Conservation (phyloP, 2,329 filamentous ascomycete genomes). For the Talaromyces sp. region DNA sequence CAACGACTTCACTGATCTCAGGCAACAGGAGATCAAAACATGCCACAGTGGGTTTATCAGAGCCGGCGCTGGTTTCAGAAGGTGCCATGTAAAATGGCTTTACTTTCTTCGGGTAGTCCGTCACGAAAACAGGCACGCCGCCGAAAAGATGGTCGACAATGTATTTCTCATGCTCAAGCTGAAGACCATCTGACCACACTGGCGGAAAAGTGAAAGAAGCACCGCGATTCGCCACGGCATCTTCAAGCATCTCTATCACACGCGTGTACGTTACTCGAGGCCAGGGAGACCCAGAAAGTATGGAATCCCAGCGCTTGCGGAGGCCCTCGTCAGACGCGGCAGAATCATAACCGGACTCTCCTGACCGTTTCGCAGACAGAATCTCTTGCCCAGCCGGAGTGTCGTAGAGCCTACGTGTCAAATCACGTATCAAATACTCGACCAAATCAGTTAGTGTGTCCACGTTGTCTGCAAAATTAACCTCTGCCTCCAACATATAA, state of each 20-base stretch:
- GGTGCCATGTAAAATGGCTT: constrained; percentile 91
- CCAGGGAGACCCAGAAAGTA: constrained; percentile 58
- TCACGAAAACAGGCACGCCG: constrained; percentile 76
- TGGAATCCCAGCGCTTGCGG: constrained; percentile 64
- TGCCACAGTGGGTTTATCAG: constrained; percentile 58
- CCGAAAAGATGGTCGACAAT: constrained; percentile 65
- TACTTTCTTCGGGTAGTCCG: constrained; percentile 78
- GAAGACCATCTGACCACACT: constrained; percentile 67
- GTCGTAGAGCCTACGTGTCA: constrained; percentile 47
- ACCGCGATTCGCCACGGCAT: constrained; percentile 47
- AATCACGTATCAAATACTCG: constrained; percentile 66
- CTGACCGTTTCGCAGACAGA: constrained; percentile 40
- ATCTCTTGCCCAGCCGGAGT: constrained; percentile 54
- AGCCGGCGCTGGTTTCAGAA: constrained; percentile 25
- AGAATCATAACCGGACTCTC: constrained; percentile 37
- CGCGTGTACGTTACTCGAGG: constrained; percentile 77
- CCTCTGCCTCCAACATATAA: constrained; percentile 95
- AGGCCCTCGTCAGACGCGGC: constrained; percentile 45
- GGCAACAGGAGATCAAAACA: constrained; percentile 89
- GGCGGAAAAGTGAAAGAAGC: constrained; percentile 63
- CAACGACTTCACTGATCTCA: constrained; percentile 78
- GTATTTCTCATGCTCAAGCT: constrained; percentile 89
- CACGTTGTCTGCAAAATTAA: constrained; percentile 70
- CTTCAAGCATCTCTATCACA: constrained; percentile 64
- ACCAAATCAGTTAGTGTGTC: constrained; percentile 70